These are phyloP conservation scores for Lentinula novae-zelandiae DNA, from an alignment of 1,284 basidiomycete genomes.

Conservation along the genomic window DNA sequence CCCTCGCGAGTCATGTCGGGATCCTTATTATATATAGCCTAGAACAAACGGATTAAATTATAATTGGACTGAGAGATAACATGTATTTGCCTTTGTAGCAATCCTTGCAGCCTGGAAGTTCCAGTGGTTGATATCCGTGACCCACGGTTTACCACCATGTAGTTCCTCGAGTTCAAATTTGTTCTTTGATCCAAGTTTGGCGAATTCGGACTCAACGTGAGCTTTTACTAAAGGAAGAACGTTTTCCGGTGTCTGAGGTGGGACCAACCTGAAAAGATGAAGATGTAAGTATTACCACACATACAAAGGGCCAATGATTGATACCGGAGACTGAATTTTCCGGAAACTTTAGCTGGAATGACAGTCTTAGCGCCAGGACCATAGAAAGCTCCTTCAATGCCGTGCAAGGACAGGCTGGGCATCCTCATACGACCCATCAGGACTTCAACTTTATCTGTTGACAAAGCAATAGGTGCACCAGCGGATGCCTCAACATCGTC, in stretches of 20 bases:
- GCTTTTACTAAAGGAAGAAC: slow-evolving; percentile 70
- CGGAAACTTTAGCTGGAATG: slow-evolving; percentile 87
- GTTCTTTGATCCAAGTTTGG: slow-evolving; percentile 83
- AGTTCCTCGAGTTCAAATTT: slow-evolving; percentile 53
- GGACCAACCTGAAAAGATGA: slow-evolving; percentile 60
- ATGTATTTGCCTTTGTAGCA: slow-evolving; percentile 61
- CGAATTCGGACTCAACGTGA: slow-evolving; percentile 79
- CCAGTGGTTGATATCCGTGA: slow-evolving; percentile 85
- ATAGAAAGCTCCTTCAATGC: slow-evolving; percentile 96
- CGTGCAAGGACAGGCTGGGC: slow-evolving; percentile 90
- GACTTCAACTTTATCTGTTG: slow-evolving; percentile 78
- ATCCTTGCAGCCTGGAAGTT: slow-evolving; percentile 90
- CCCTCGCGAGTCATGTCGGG: slow-evolving; percentile 94
- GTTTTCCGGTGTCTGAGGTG: slow-evolving; percentile 81
- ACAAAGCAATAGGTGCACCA: slow-evolving; percentile 76
- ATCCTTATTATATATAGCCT: slow-evolving; percentile 77
- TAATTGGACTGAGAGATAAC: background rate
- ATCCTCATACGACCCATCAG: slow-evolving; percentile 90
- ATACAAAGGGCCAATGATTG: slow-evolving; percentile 23
- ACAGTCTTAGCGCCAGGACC: slow-evolving; percentile 91
- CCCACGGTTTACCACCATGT: slow-evolving; percentile 83
- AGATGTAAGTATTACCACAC: background rate
- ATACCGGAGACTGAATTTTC: slow-evolving; percentile 91
- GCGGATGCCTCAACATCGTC: slow-evolving; percentile 80
- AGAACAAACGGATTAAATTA: slow-evolving; percentile 16